Conservation (phyloP, 345 rosid species). For the Populus deltoides region DNA sequence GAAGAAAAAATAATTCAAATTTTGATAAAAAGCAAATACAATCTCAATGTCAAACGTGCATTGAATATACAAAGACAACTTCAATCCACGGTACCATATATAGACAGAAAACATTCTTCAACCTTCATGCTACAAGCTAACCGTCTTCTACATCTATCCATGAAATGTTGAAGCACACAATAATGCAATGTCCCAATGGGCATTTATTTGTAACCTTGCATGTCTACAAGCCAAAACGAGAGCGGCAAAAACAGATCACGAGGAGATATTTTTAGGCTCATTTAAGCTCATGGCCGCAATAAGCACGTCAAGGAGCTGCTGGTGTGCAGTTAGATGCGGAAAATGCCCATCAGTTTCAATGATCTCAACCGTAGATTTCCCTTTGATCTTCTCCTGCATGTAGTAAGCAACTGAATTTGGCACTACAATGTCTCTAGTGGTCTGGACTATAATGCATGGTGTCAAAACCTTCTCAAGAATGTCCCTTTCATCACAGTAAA, state of each 20-base stretch:
- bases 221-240: background rate
- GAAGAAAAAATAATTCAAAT: no score
- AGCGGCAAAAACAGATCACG: background rate
- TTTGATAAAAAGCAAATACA: no score
- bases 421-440: conserved; percentile 44
- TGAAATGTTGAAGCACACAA: no score
- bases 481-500: conserved; percentile 54
- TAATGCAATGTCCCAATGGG: background rate
- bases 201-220: background rate
- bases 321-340: conserved; percentile 70
- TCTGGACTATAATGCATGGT: conserved; percentile 59
- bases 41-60: no score
- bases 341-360: conserved; percentile 54
- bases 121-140: no score
- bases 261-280: background rate
- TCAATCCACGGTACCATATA: no score
- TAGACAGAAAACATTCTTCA: no score
- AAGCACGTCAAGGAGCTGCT: conserved; percentile 45
- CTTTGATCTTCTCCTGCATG: conserved; percentile 62
- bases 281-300: conserved; percentile 38
- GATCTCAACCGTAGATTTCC: conserved; percentile 52
- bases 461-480: conserved; percentile 42
- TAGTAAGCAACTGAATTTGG: conserved; percentile 57
- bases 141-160: no score
- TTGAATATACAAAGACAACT: no score